A percentile compares a stretch with the other conserved stretches of the same genome.
Conservation (phyloP, 2,329 filamentous ascomycete species). For the Penicillium sp. region DNA sequence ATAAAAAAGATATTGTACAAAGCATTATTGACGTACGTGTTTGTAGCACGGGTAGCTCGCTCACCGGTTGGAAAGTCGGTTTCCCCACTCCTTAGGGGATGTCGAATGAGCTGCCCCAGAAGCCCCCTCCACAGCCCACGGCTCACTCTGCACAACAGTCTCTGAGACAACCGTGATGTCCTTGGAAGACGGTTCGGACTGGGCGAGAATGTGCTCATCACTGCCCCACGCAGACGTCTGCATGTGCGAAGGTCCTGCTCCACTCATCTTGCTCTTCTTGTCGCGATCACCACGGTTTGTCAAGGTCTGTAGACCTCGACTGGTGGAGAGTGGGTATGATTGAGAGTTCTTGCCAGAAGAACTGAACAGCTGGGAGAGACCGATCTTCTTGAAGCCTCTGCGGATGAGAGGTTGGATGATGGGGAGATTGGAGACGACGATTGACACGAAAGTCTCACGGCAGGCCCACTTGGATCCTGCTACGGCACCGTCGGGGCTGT, state of each 20-base stretch:
- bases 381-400: conserved; percentile 24
- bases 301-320: conserved; percentile 14
- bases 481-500: conserved; percentile 36
- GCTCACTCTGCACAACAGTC: conserved; percentile 28
- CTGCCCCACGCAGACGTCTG: conserved; percentile 29
- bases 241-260: conserved; percentile 14
- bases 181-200: conserved; percentile 9
- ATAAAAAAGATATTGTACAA: not conserved
- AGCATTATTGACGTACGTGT: not conserved
- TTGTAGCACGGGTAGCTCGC: not conserved
- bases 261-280: conserved; percentile 14
- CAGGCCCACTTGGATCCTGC: conserved; percentile 44
- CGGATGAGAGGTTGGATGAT: conserved; percentile 40
- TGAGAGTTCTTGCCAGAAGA: conserved; percentile 21
- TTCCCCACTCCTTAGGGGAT: conserved; percentile 16
- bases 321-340: conserved; percentile 24
- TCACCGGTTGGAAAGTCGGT: not conserved
- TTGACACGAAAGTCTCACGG: conserved; percentile 46
- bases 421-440: conserved; percentile 44
- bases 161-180: conserved; percentile 30
- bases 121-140: conserved; percentile 8
- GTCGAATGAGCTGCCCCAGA: not conserved
- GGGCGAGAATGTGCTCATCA: conserved; percentile 29
- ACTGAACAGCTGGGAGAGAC: conserved; percentile 30
- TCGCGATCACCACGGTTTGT: conserved; percentile 15